Evolutionary conservation across 371 early-diverging fungal species (phyloP), one percentile per base, ranked within the genome.

Genomic region (Encephalitozoon romaleae): DNA sequence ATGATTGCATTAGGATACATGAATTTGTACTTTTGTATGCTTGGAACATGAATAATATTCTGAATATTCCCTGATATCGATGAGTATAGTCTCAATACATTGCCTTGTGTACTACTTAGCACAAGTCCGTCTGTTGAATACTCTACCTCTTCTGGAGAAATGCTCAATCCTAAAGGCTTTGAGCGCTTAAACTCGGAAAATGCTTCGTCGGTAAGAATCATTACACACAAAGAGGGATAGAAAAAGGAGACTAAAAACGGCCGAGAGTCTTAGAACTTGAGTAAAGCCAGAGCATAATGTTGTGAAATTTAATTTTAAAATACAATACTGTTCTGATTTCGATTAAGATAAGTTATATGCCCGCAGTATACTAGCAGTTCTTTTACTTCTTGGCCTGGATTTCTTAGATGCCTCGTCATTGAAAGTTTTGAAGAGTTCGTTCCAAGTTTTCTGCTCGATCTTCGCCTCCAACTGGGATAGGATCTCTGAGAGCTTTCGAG

Each of bases 401-500:
- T 70, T 51, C 26, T 34, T 53, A 11, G 25, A 42, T 25, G 38
- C 23, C 8, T 45, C 42, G 0, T 53, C 42, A 23, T 51, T 74
- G 67, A 75, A 79, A 26, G 23, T 66, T 12, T 64, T 53, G 8
- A 75, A 47, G 6, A 81, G 30, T 18, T 67, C 64, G 11, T 75
- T 66, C 52, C 70, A 69, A 12, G 69, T 52, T 54, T 53, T 32
- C 8, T 28, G 32, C 25, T 81, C 81, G 4, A 76, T 23, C 66
- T 81, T 81, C 2, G 41, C 41, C 30, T 81, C 74, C 0, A 81
- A 38, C 38, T 78, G 78, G 18, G 28, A 39, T 11, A 81, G 53
- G n/a, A 81, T 77, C 41, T 81, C 81, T 43, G 32, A 41, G 12
- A 81, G 30, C 38, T 81, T 82, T 43, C 74, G 49, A 4, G 59